Evolutionary conservation across 164 flowering plant genomes (phyloP).

Genomic region (Protea cynaroides): DNA sequence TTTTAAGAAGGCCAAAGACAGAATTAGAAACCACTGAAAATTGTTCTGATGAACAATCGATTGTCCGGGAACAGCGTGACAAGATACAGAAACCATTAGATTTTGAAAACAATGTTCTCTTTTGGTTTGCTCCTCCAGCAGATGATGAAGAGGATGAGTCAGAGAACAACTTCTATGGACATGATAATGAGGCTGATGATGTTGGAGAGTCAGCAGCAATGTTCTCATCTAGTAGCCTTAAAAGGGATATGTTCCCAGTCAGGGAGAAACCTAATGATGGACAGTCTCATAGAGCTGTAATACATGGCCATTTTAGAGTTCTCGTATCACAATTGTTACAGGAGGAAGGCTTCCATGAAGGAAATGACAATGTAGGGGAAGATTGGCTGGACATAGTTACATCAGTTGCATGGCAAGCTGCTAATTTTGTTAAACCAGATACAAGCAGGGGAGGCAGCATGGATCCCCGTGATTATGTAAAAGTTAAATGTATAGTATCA

Average conservation of each 20-base stretch:
- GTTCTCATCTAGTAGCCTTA: too few species aligned
- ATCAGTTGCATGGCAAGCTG: conserved; percentile 91
- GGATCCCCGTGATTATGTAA: conserved; percentile 95
- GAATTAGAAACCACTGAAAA: conserved; percentile 38
- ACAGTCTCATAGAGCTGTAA: too few species aligned
- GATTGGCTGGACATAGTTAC: conserved; percentile 77
- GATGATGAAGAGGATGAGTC: conserved; percentile 61
- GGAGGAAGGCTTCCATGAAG: conserved; percentile 50
- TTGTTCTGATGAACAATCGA: conserved; percentile 37
- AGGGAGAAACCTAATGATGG: too few species aligned
- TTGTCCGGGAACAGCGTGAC: too few species aligned
- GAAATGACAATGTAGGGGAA: conserved; percentile 30
- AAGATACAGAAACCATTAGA: conserved; percentile 63
- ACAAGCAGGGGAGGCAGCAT: conserved; percentile 89
- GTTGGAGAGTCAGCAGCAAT: conserved; percentile 45
- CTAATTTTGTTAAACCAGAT: conserved; percentile 86
- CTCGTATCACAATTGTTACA: conserved; percentile 84
- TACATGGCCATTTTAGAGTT: too few species aligned
- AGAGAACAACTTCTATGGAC: conserved; percentile 51
- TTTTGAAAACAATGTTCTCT: conserved; percentile 67
- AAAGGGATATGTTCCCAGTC: conserved; percentile 28
- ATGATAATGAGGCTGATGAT: conserved; percentile 85
- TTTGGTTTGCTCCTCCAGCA: conserved; percentile 94
- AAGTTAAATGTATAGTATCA: conserved; percentile 80
- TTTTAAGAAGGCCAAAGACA: too few species aligned